phyloP scores from a whole-genome alignment of 2,329 filamentous ascomycete species.

The Akanthomyces dipterigenus region DNA sequence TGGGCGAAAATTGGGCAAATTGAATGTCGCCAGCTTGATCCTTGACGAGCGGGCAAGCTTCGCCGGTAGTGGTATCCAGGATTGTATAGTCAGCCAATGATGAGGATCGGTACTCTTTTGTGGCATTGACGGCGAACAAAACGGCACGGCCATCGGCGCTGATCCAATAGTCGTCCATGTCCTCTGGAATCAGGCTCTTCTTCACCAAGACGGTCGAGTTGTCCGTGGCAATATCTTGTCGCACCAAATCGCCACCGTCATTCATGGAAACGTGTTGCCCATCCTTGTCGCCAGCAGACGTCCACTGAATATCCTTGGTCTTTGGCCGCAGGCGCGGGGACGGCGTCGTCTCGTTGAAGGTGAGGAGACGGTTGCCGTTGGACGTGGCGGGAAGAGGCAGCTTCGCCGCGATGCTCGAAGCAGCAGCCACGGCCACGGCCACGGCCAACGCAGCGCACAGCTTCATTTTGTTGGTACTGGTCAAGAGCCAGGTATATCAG shows the following conservation, averaged over 20 bases:
- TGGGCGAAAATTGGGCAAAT: slow-evolving; percentile 56
- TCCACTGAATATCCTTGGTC: slow-evolving; percentile 48
- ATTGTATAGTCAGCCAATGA: slow-evolving; percentile 63
- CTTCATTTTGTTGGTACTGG: background rate
- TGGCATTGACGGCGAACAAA: slow-evolving; percentile 58
- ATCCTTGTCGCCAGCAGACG: slow-evolving; percentile 46
- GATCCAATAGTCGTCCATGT: slow-evolving; percentile 53
- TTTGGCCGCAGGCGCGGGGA: slow-evolving; percentile 37
- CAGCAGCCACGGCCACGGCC: background rate
- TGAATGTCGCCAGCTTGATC: slow-evolving; percentile 60
- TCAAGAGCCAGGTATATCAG: background rate
- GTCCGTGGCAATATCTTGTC: slow-evolving; percentile 55
- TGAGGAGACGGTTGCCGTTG: slow-evolving; percentile 48
- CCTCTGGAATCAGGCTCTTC: slow-evolving; percentile 48
- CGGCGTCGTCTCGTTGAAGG: slow-evolving; percentile 53
- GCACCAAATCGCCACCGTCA: slow-evolving; percentile 45
- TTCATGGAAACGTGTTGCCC: slow-evolving; percentile 53
- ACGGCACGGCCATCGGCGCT: slow-evolving; percentile 52
- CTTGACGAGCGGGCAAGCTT: slow-evolving; percentile 46
- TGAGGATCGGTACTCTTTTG: slow-evolving; percentile 61
- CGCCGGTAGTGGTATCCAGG: slow-evolving; percentile 52
- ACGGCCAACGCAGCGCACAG: background rate
- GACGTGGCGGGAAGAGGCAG: slow-evolving; percentile 35
- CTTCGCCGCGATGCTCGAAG: background rate
- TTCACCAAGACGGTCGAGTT: slow-evolving; percentile 47